Evolutionary conservation across 805 yeast genomes (phyloP).

Genomic region (Scheffersomyces spartinae): DNA sequence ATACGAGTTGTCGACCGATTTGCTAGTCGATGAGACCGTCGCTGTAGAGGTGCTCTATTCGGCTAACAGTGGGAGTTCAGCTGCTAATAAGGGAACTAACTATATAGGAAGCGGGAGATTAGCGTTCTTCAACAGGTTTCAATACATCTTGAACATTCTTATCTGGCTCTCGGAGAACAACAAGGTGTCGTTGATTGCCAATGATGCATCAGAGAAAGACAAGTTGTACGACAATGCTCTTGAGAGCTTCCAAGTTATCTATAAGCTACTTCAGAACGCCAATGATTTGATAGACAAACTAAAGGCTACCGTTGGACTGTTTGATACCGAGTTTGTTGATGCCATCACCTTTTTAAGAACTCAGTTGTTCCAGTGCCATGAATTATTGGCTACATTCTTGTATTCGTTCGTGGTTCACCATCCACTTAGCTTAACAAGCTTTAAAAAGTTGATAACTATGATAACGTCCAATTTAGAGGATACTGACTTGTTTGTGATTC

Average conservation of each 20-base stretch:
- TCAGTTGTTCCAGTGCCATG: slow-evolving; percentile 57
- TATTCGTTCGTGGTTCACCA: slow-evolving; percentile 36
- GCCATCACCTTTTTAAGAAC: slow-evolving; percentile 47
- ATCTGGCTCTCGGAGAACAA: slow-evolving; percentile 11
- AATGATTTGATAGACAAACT: slow-evolving; percentile 36
- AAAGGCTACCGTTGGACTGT: slow-evolving; percentile 40
- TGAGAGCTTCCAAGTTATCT: slow-evolving; percentile 46
- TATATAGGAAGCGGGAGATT: slow-evolving; percentile 54
- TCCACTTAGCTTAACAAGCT: slow-evolving; percentile 17
- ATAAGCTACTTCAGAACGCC: slow-evolving; percentile 41
- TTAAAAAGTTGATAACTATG: slow-evolving; percentile 31
- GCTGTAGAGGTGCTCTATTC: slow-evolving; percentile 58
- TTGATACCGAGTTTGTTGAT: slow-evolving; percentile 26
- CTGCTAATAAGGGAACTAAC: slow-evolving; percentile 33
- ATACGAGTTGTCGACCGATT: slow-evolving; percentile 44
- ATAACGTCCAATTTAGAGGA: slow-evolving; percentile 34
- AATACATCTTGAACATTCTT: slow-evolving; percentile 61
- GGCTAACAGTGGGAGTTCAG: slow-evolving; percentile 25
- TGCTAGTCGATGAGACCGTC: slow-evolving; percentile 56
- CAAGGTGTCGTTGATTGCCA: slow-evolving; percentile 13
- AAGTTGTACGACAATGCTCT: slow-evolving; percentile 32
- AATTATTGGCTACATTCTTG: slow-evolving; percentile 54
- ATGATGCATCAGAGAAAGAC: slow-evolving; percentile 3
- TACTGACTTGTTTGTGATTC: slow-evolving; percentile 54
- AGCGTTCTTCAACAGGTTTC: slow-evolving; percentile 56